Percentiles rank a stretch among this genome's conserved stretches.
Evolutionary conservation across 805 yeast genomes (phyloP).

Genomic region (Sporopachydermia lactativora): DNA sequence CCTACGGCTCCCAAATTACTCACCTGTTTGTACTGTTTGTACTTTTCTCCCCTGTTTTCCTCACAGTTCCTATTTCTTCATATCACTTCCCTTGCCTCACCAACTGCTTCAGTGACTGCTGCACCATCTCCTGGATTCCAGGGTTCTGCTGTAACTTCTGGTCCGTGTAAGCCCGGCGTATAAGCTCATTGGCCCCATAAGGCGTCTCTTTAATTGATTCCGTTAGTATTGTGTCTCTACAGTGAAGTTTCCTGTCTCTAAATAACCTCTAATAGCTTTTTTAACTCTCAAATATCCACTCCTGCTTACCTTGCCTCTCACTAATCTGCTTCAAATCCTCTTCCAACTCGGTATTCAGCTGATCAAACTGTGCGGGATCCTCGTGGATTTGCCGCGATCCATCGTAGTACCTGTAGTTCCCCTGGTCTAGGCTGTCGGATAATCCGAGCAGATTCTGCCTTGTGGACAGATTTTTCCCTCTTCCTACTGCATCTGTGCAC

Average conservation of each 20-base stretch:
- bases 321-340: not conserved
- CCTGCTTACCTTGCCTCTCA: not conserved
- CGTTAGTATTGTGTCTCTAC: too few species aligned
- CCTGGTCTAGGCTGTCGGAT: not conserved
- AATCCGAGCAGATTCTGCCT: not conserved
- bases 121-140: not conserved
- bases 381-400: not conserved
- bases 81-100: too few species aligned
- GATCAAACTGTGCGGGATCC: not conserved
- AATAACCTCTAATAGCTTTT: too few species aligned
- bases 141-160: not conserved
- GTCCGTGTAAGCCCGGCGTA: not conserved
- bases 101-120: not conserved
- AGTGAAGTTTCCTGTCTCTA: too few species aligned
- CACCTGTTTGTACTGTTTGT: too few species aligned
- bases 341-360: conserved; percentile 1
- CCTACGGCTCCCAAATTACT: too few species aligned
- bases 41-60: too few species aligned
- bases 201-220: not conserved
- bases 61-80: too few species aligned
- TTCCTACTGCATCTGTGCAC: too few species aligned
- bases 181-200: not conserved
- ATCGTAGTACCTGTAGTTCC: not conserved
- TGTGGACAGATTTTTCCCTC: too few species aligned
- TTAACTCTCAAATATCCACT: too few species aligned